Percentiles rank a stretch among this genome's conserved stretches.
phyloP scores from a whole-genome alignment of 768 basidiomycete genomes.

The Sarcomyxa edulis region DNA sequence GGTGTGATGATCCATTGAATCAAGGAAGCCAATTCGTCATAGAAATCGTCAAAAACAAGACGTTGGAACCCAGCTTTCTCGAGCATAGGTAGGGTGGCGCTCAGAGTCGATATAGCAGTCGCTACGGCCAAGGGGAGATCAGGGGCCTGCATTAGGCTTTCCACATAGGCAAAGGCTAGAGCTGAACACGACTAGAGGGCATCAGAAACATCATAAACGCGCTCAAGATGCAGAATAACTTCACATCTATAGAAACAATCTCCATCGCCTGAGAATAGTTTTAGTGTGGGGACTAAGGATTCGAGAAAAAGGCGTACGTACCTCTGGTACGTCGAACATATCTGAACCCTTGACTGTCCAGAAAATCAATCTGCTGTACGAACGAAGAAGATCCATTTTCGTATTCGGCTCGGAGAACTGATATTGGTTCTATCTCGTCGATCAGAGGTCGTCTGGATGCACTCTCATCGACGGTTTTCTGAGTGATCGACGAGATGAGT shows the following conservation, averaged over 20 bases:
- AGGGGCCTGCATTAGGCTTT: slow-evolving; percentile 50
- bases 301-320: slow-evolving; percentile 19
- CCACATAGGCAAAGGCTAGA: slow-evolving; percentile 76
- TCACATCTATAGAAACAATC: slow-evolving; percentile 92
- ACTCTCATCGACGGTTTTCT: slow-evolving; percentile 6
- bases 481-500: neutral
- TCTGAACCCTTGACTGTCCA: slow-evolving; percentile 58
- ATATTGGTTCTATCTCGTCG: slow-evolving; percentile 45
- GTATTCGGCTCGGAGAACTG: slow-evolving; percentile 60
- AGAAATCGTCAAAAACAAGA: slow-evolving; percentile 72
- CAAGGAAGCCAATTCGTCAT: slow-evolving; percentile 53
- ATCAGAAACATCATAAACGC: slow-evolving; percentile 1
- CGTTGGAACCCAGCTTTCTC: slow-evolving; percentile 56
- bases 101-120: slow-evolving; percentile 45
- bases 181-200: slow-evolving; percentile 39
- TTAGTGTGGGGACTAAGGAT: neutral
- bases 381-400: slow-evolving; percentile 54
- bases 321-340: slow-evolving; percentile 71
- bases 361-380: slow-evolving; percentile 69
- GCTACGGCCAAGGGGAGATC: slow-evolving; percentile 43
- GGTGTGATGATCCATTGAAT: slow-evolving; percentile 38
- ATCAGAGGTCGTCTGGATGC: slow-evolving; percentile 44
- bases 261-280: slow-evolving; percentile 54
- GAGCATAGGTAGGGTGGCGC: slow-evolving; percentile 44
- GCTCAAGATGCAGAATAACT: slow-evolving; percentile 9